Evolutionary conservation across 2,329 filamentous ascomycete genomes (phyloP).

Genomic region (Penicillium sclerotigenum): DNA sequence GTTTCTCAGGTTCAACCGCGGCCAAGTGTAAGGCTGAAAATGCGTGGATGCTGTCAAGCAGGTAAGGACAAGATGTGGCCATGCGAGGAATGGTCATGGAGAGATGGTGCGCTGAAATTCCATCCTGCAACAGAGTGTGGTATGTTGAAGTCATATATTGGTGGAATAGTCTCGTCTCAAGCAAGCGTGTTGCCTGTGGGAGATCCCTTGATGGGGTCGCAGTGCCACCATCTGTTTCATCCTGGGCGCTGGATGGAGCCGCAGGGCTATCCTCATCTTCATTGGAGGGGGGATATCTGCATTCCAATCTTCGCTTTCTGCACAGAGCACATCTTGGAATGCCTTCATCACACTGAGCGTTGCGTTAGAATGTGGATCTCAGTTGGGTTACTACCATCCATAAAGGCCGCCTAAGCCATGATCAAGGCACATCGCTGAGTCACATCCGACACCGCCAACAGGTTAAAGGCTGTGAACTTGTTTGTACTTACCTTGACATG

Average conservation of each 20-base stretch:
- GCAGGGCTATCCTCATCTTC: constrained; percentile 27
- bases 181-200: constrained; percentile 25
- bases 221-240: constrained; percentile 14
- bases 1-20: constrained; percentile 35
- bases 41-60: constrained; percentile 46
- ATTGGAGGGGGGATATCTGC: constrained; percentile 31
- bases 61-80: constrained; percentile 43
- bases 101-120: constrained; percentile 33
- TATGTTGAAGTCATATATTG: constrained; percentile 40
- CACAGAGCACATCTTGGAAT: constrained; percentile 38
- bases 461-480: not conserved
- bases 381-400: not conserved
- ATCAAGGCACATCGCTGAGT: no score
- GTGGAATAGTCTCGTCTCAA: constrained; percentile 40
- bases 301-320: constrained; percentile 36
- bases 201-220: constrained; percentile 11
- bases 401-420: not conserved
- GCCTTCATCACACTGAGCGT: constrained; percentile 37
- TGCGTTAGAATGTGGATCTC: constrained; percentile 3
- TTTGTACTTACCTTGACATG: constrained; percentile 37
- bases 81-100: constrained; percentile 36
- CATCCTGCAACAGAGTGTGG: constrained; percentile 31
- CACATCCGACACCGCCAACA: not conserved
- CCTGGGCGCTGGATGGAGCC: constrained; percentile 19
- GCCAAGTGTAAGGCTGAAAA: constrained; percentile 46